phyloP scores from a whole-genome alignment of 1,284 basidiomycete species.

The Heterobasidion irregulare region DNA sequence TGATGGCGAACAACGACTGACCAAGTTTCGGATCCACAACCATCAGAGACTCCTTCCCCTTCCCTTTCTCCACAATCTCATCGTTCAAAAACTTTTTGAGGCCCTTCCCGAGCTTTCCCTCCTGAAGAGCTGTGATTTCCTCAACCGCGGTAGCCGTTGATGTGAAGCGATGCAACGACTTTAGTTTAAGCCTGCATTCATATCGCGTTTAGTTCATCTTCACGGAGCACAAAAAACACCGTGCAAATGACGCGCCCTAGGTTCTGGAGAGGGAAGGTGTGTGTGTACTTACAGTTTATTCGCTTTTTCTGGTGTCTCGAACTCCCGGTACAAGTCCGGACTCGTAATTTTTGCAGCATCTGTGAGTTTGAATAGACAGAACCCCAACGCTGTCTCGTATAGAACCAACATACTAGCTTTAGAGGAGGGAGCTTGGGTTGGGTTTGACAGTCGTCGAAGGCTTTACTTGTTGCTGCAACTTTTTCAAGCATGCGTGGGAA shows the following conservation, averaged over 20 bases:
- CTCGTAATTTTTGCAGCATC: slow-evolving; percentile 85
- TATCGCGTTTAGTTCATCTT: background rate
- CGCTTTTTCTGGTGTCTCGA: slow-evolving; percentile 86
- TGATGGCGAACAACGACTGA: slow-evolving; percentile 28
- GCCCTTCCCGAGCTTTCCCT: slow-evolving; percentile 88
- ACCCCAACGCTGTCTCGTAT: slow-evolving; percentile 86
- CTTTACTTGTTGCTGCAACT: background rate
- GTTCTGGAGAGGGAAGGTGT: background rate
- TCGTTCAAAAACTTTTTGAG: slow-evolving; percentile 92
- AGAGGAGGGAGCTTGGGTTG: slow-evolving; percentile 4
- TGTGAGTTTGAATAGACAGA: slow-evolving; percentile 95
- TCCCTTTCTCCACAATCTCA: slow-evolving; percentile 81
- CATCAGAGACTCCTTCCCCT: slow-evolving; percentile 81
- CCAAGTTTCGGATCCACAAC: slow-evolving; percentile 91
- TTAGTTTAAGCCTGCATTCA: slow-evolving; percentile 73
- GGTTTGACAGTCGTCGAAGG: background rate
- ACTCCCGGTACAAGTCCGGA: slow-evolving; percentile 86
- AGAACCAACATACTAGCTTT: slow-evolving; percentile 62
- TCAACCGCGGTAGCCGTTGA: slow-evolving; percentile 99
- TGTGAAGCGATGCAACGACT: slow-evolving; percentile 93
- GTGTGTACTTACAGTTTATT: slow-evolving; percentile 73
- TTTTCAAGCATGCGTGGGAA: background rate
- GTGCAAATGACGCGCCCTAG: too few relatives aligned
- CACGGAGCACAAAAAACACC: slow-evolving; percentile 1
- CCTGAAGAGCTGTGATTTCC: slow-evolving; percentile 89